A percentile compares a stretch with the other conserved stretches of the same genome.
These are phyloP conservation scores for Dryas alaskensis DNA, from an alignment of 306 rosid genomes.

Conservation along the genomic window DNA sequence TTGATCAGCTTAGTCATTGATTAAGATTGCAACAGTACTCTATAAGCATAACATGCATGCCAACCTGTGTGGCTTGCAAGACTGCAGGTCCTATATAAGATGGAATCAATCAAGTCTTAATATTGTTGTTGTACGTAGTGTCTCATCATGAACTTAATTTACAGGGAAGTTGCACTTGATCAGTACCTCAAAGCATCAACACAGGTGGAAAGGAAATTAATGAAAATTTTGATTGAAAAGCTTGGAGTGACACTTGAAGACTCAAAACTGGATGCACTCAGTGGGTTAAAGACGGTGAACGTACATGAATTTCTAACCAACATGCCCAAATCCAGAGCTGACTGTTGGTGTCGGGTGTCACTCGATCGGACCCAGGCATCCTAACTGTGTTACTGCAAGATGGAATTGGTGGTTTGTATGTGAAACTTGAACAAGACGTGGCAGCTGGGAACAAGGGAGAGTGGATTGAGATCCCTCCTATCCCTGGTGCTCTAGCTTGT, in stretches of 20 bases:
- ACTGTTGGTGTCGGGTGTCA: slow-evolving; percentile 72
- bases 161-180: slow-evolving; percentile 53
- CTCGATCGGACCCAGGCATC: slow-evolving; percentile 50
- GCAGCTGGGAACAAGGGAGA: slow-evolving; percentile 25
- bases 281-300: slow-evolving; percentile 43
- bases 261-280: slow-evolving; percentile 37
- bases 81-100: too few species aligned
- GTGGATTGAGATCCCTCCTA: slow-evolving; percentile 63
- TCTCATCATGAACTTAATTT: not conserved
- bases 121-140: not conserved
- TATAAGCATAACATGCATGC: too few species aligned
- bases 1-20: too few species aligned
- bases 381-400: slow-evolving; percentile 63
- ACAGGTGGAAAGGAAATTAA: slow-evolving; percentile 35
- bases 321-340: slow-evolving; percentile 73
- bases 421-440: slow-evolving; percentile 39
- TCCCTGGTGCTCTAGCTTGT: slow-evolving; percentile 60
- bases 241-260: slow-evolving; percentile 43
- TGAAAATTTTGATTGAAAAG: slow-evolving; percentile 37
- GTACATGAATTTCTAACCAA: slow-evolving; percentile 67
- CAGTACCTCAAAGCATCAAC: slow-evolving; percentile 44
- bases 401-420: slow-evolving; percentile 65
- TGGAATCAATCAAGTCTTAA: too few species aligned
- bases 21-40: too few species aligned
- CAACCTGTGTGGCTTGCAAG: too few species aligned